Percentiles rank a stretch among this genome's conserved stretches.
Conservation (phyloP, 345 rosid genomes). For the Firmiana major region DNA sequence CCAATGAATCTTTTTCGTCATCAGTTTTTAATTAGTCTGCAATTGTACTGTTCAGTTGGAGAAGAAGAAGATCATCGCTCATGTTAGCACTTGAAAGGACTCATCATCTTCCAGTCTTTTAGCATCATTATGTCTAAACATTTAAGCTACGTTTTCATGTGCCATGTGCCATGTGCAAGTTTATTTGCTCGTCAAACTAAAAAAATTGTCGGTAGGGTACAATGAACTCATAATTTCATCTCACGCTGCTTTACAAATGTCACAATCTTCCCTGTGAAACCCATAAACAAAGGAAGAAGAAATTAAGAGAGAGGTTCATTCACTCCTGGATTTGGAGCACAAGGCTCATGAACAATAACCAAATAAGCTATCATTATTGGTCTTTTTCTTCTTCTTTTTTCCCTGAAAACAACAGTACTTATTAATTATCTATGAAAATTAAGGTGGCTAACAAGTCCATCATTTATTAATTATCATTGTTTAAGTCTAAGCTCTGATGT, state of each 20-base stretch:
- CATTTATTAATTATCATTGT: background rate
- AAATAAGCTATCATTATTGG: background rate
- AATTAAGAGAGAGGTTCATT: too few relatives aligned
- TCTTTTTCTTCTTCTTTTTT: background rate
- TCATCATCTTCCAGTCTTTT: background rate
- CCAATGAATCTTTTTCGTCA: background rate
- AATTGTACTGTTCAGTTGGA: background rate
- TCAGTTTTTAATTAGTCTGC: background rate
- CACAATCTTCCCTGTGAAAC: background rate
- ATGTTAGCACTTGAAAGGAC: background rate
- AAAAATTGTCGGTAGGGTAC: background rate
- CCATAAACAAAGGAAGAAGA: background rate
- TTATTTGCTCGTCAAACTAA: background rate
- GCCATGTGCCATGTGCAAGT: background rate
- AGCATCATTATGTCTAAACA: background rate
- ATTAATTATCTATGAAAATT: background rate
- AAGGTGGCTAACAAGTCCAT: too few relatives aligned
- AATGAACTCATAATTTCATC: background rate
- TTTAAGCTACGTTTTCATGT: too few relatives aligned
- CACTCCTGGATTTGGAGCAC: background rate
- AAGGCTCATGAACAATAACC: background rate
- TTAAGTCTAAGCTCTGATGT: background rate
- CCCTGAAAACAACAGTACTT: background rate
- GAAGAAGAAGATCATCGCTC: background rate
- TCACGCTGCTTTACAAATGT: background rate